Base-by-base conservation (phyloP, 192 early-diverging fungal genomes). In the Coemansia sp. region DNA sequence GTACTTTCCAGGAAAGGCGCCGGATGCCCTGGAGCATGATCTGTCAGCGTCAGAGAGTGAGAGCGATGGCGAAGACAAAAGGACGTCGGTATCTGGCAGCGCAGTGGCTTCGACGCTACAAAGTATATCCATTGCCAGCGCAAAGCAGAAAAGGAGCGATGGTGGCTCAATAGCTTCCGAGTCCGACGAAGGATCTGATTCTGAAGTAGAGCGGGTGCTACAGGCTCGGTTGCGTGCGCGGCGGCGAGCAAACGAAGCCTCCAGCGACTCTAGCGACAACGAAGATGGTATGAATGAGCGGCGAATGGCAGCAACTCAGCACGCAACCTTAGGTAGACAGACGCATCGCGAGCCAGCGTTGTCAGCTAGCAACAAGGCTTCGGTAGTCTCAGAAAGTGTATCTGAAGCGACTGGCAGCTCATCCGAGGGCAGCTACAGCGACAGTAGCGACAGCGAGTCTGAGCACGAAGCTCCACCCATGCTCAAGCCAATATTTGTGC, bases 401-500 rank as follows among this genome's bases (percentile, higher is more conserved):
- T 62, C 60, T 5, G 57, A n/a, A 2, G 9, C 9, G 20, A 50
- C 8, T 20, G 49, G 0, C 49, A 50, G 20, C 49, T 50, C 49
- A 22, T 27, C 49, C 1, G 71, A 65, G 16, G 50, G 44, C 29
- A 69, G 52, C 72, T 47, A 29, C 5, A 44, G 44, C 15, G 57
- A 43, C 12, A 58, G 66, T 24, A 68, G 69, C 12, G 77, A 75
- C 31, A 92, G 94, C 69, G 95, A 95, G 55, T 84, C 86, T 39
- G 61, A 62, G 18, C 80, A 88, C 20, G 80, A 88, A 13, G 70
- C 80, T 6, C 85, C 70, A 39, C 81, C 84, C 15, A 72, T 97
- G 70, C 74, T 95, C 12, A 97, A 97, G 72, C 97, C 97, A 3
- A 87, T 97, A 22, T 99, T 98, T 87, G 89, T 97, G 49, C 90